Evolutionary conservation across 2,329 filamentous ascomycete species (phyloP).

Genomic region (Capronia coronata): DNA sequence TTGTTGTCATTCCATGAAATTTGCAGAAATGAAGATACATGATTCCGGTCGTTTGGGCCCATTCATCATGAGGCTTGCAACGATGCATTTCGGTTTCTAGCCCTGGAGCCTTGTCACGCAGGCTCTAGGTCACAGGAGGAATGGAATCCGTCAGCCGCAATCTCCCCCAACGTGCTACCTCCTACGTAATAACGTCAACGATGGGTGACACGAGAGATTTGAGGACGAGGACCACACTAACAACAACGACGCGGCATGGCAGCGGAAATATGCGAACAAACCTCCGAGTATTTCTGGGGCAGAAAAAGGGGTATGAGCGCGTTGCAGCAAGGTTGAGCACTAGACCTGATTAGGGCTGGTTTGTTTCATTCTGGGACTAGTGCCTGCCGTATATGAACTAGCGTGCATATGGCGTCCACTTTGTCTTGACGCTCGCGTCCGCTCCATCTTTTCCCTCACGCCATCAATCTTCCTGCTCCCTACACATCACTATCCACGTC

Average conservation of each 20-base stretch:
- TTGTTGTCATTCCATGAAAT: not conserved
- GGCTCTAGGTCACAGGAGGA: not conserved
- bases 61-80: not conserved
- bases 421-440: not conserved
- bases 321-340: not conserved
- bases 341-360: not conserved
- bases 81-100: not conserved
- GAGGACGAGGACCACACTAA: not conserved
- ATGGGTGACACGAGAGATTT: not conserved
- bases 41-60: not conserved
- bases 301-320: not conserved
- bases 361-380: not conserved
- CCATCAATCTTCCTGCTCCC: not conserved
- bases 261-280: not conserved
- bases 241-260: not conserved
- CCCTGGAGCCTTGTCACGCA: not conserved
- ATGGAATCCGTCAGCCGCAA: not conserved
- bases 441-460: not conserved
- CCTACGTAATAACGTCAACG: not conserved
- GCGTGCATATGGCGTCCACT: not conserved
- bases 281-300: not conserved
- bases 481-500: not conserved
- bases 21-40: not conserved
- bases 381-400: not conserved
- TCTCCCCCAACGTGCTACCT: slow-evolving; percentile 1